phyloP scores from a whole-genome alignment of 805 yeast genomes.

The Candida maris region DNA sequence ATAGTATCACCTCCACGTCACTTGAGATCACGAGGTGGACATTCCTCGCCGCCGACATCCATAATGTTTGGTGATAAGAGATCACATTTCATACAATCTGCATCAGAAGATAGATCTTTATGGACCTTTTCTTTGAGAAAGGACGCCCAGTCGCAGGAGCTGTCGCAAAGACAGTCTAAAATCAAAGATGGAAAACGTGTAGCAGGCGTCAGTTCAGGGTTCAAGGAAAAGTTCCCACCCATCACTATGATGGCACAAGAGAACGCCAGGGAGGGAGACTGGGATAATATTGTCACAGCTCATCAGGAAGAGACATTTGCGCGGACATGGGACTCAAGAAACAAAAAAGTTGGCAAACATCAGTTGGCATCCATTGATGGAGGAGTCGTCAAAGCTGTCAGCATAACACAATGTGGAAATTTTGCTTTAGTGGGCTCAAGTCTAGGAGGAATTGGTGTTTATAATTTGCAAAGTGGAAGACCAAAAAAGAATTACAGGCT shows the following conservation, averaged over 20 bases:
- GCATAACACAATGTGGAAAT: conserved; percentile 91
- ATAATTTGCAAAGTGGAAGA: conserved; percentile 89
- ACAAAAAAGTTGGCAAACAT: conserved; percentile 77
- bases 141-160: conserved; percentile 93
- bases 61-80: conserved; percentile 69
- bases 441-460: conserved; percentile 77
- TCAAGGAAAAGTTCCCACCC: conserved; percentile 74
- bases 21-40: conserved; percentile 96
- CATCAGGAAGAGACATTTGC: conserved; percentile 83
- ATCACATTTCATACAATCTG: conserved; percentile 81
- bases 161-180: conserved; percentile 67
- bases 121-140: conserved; percentile 93
- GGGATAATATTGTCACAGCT: conserved; percentile 91
- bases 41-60: conserved; percentile 79
- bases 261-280: conserved; percentile 74
- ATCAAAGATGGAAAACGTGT: conserved; percentile 43
- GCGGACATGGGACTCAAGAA: conserved; percentile 83
- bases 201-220: conserved; percentile 51
- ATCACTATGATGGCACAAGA: conserved; percentile 67
- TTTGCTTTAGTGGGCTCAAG: conserved; percentile 91
- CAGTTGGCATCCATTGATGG: conserved; percentile 70
- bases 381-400: conserved; percentile 68
- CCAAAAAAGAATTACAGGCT: conserved; percentile 64
- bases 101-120: conserved; percentile 78
- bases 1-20: conserved; percentile 87